Percentiles rank a stretch among this genome's conserved stretches.
These are phyloP conservation scores for Acacia melanoxylon DNA, from an alignment of 306 rosid species.

Conservation along the genomic window DNA sequence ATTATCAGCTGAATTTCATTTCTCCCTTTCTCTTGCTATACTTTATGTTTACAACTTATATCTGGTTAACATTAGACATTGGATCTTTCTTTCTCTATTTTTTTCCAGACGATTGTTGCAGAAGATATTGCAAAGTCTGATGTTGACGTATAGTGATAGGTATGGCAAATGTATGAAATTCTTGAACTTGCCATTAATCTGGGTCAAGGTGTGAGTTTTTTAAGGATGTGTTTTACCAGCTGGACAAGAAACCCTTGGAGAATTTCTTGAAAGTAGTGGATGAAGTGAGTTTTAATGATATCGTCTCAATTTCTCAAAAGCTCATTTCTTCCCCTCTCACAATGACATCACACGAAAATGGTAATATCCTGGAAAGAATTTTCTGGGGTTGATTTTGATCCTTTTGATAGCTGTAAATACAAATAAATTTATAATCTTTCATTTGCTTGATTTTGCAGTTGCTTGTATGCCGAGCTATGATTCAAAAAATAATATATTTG, in stretches of 20 bases:
- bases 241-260: slow-evolving; percentile 67
- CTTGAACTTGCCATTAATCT: slow-evolving; percentile 9
- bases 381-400: not conserved
- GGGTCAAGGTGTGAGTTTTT: not conserved
- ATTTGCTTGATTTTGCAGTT: slow-evolving; percentile 55
- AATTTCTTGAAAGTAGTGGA: slow-evolving; percentile 77
- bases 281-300: slow-evolving; percentile 59
- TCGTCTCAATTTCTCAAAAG: slow-evolving; percentile 65
- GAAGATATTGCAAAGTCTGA: slow-evolving; percentile 88
- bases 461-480: slow-evolving; percentile 70
- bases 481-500: too few species aligned
- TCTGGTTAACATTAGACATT: slow-evolving; percentile 81
- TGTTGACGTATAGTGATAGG: slow-evolving; percentile 81
- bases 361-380: slow-evolving; percentile 37
- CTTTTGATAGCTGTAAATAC: not conserved
- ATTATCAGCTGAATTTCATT: too few species aligned
- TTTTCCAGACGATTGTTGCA: slow-evolving; percentile 68
- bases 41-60: slow-evolving; percentile 63
- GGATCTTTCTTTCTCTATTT: slow-evolving; percentile 32
- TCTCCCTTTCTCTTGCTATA: too few species aligned
- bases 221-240: slow-evolving; percentile 12
- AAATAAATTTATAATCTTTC: not conserved
- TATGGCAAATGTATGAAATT: slow-evolving; percentile 39
- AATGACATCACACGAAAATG: slow-evolving; percentile 87
- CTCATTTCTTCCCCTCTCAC: slow-evolving; percentile 88